These are phyloP conservation scores for Ceratobasidium papillatum DNA, from an alignment of 1,284 basidiomycete species.

Conservation along the genomic window DNA sequence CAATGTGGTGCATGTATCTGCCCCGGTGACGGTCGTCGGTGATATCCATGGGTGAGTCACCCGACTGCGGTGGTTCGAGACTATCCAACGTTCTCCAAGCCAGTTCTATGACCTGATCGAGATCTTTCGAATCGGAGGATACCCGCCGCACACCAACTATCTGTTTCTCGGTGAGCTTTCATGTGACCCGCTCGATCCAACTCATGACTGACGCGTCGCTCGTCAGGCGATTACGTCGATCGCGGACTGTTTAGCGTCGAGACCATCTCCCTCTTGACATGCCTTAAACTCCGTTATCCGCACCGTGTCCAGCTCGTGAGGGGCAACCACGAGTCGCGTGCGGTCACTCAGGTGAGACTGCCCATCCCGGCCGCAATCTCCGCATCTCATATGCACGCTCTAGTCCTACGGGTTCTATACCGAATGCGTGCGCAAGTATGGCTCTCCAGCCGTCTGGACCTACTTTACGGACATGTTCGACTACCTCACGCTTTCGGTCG, in stretches of 20 bases:
- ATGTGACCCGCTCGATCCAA: neutral
- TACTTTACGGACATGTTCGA: conserved; percentile 99
- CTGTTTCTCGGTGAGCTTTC: conserved; percentile 92
- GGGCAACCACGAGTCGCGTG: conserved; percentile 97
- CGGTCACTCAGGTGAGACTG: conserved; percentile 88
- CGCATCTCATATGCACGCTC: conserved; percentile 47
- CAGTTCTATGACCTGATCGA: conserved; percentile 99
- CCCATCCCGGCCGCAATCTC: neutral
- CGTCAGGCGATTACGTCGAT: conserved; percentile 96
- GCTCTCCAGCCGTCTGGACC: conserved; percentile 95
- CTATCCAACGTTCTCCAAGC: conserved; percentile 55
- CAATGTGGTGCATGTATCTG: conserved; percentile 97
- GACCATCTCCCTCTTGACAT: conserved; percentile 96
- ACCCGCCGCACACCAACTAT: conserved; percentile 96
- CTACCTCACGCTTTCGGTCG: conserved; percentile 95
- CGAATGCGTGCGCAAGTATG: conserved; percentile 98
- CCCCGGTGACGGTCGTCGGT: conserved; percentile 99
- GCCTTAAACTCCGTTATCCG: conserved; percentile 96
- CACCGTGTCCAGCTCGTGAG: conserved; percentile 96
- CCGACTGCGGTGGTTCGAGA: conserved; percentile 33
- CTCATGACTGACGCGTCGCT: conserved; percentile 4
- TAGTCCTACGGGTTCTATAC: conserved; percentile 99
- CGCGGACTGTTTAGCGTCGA: conserved; percentile 97
- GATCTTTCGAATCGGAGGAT: conserved; percentile 98
- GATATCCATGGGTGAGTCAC: conserved; percentile 95